A percentile compares a stretch with the other conserved stretches of the same genome.
These are phyloP conservation scores for Shiraia sp. DNA, from an alignment of 2,329 filamentous ascomycete species.

Conservation along the genomic window DNA sequence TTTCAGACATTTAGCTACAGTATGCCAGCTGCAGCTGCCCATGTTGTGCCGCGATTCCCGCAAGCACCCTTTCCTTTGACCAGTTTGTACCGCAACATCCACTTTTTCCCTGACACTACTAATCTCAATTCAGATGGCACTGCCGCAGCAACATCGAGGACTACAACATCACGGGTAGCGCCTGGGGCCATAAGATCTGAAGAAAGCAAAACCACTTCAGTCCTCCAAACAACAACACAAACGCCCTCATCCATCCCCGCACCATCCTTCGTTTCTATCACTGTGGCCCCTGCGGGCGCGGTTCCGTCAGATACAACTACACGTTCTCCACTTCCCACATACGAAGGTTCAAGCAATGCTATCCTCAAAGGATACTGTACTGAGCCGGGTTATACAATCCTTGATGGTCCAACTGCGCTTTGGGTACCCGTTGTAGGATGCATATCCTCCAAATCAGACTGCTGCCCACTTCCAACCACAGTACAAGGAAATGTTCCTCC, in stretches of 20 bases:
- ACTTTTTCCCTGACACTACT: background rate
- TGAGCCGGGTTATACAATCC: constrained; percentile 21
- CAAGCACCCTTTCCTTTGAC: constrained; percentile 7
- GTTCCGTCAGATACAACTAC: constrained; percentile 5
- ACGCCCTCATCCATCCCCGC: constrained; percentile 13
- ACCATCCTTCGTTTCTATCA: constrained; percentile 9
- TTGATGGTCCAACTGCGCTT: constrained; percentile 19
- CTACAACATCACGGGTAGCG: constrained; percentile 1
- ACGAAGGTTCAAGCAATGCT: constrained; percentile 4
- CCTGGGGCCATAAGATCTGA: background rate
- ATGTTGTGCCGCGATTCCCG: constrained; percentile 7
- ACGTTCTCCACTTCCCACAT: constrained; percentile 4
- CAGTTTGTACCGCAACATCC: constrained; percentile 1
- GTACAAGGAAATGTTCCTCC: constrained; percentile 2
- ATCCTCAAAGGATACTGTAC: constrained; percentile 20
- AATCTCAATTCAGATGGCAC: constrained; percentile 7
- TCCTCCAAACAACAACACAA: constrained; percentile 1
- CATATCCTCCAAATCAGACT: constrained; percentile 19
- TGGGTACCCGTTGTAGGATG: constrained; percentile 24
- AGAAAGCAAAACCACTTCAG: background rate
- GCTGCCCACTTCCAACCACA: constrained; percentile 15
- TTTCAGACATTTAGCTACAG: background rate
- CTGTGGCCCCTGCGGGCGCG: constrained; percentile 9
- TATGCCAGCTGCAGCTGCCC: constrained; percentile 6
- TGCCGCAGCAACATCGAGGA: background rate